Evolutionary conservation across 306 rosid genomes (phyloP).

Genomic region (Quercus wislizeni): DNA sequence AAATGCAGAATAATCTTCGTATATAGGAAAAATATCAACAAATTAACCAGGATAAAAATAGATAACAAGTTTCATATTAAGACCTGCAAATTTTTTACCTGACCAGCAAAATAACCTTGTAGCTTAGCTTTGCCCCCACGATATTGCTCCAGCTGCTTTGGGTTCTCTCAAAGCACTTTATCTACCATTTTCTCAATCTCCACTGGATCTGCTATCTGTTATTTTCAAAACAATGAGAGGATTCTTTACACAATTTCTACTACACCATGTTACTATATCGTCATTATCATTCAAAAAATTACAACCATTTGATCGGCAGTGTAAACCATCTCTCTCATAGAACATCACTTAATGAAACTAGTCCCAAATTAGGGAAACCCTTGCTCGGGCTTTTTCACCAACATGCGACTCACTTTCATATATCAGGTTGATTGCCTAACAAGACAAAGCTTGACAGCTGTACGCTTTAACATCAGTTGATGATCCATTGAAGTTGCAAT

Average conservation of each 20-base stretch:
- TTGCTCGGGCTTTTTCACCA: too few relatives aligned
- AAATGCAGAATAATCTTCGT: background rate
- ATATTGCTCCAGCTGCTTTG: slow-evolving; percentile 83
- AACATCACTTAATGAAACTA: background rate
- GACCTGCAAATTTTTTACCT: slow-evolving; percentile 37
- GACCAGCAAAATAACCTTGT: slow-evolving; percentile 81
- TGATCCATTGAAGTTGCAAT: background rate
- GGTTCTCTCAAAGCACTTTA: slow-evolving; percentile 69
- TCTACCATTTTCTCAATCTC: slow-evolving; percentile 88
- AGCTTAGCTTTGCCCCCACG: slow-evolving; percentile 77
- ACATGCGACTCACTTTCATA: background rate
- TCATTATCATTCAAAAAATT: background rate
- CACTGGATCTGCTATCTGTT: slow-evolving; percentile 73
- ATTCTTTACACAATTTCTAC: background rate
- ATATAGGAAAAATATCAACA: background rate
- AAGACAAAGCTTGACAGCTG: background rate
- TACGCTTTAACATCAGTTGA: background rate
- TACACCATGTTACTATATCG: background rate
- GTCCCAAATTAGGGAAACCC: background rate
- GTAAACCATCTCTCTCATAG: background rate
- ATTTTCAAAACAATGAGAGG: slow-evolving; percentile 20
- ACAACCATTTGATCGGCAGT: background rate
- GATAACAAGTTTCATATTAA: background rate
- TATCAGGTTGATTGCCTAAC: background rate
- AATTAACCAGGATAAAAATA: background rate